Base-by-base conservation (phyloP, 2,329 filamentous ascomycete genomes). In the Cryoendolithus antarcticus region DNA sequence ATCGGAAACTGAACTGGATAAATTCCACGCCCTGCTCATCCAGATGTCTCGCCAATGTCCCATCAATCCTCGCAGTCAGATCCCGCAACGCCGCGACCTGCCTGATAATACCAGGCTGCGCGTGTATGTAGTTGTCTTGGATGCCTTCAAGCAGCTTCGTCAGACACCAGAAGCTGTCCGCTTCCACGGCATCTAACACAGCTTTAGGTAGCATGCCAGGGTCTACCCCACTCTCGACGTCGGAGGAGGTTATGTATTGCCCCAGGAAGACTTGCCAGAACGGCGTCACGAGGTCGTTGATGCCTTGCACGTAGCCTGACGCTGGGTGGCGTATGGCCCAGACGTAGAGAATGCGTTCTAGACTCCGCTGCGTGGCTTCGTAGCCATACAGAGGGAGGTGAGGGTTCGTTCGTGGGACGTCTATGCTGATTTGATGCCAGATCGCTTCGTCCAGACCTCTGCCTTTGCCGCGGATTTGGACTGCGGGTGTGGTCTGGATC, bases 401-500 rank as follows among this genome's bases (percentile, higher is more conserved):
- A 8, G 91, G 91, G 57, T 94, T 96, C 3, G 91, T 98, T 37
- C 91, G 77, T 2, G 91, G 91, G 13, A 96, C 85, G 57, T 98
- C 91, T 55, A 98, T 98, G 62, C 86, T 95, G 63, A 98, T 96
- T 58, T 98, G 91, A 65, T 98, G 91, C 91, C 91, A 98, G 43
- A 98, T 79, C n/a, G 86, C 82, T 65, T 98, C 91, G 52, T 98
- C 93, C 11, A 98, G 65, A 2, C 88, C 89, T 39, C 84, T 75
- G 2, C 78, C 76, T 45, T 72, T 69, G 32, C 76, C 72, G 46
- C 84, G 77, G 52, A 62, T 63, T 37, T 36, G 34, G 27, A 30
- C 30, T 4, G 59, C 52, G 3, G 30, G 38, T 9, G 62, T 58
- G 6, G 66, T 62, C 0, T 57, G 55, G n/a, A 54, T 54, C 9